Evolutionary conservation across 306 rosid species (phyloP).

Genomic region (Corylus heterophylla): DNA sequence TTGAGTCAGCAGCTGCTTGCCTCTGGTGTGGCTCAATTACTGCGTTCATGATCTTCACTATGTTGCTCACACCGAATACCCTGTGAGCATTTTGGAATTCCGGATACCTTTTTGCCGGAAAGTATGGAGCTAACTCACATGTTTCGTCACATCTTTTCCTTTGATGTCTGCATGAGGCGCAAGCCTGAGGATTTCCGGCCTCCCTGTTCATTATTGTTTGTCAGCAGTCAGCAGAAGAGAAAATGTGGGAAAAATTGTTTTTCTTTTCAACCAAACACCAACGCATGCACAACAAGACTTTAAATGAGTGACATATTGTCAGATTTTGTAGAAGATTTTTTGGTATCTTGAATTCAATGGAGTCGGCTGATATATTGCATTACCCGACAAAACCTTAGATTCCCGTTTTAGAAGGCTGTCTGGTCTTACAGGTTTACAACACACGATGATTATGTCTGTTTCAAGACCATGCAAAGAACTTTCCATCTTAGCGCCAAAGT

Average conservation of each 20-base stretch:
- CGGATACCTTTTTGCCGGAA: background rate
- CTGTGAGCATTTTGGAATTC: conserved; percentile 28
- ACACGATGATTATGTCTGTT: background rate
- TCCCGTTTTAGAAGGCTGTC: background rate
- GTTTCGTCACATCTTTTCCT: conserved; percentile 24
- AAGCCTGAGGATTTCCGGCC: conserved; percentile 1
- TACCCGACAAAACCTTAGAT: background rate
- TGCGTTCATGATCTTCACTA: conserved; percentile 3
- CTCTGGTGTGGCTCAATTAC: conserved; percentile 9
- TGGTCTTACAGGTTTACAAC: no score
- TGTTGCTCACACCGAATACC: conserved; percentile 29
- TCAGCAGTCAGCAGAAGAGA: background rate
- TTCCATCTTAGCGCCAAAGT: background rate
- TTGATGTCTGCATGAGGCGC: conserved; percentile 33
- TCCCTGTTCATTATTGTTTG: conserved; percentile 12
- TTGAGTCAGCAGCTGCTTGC: conserved; percentile 21
- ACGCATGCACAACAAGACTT: background rate
- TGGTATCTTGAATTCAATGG: background rate
- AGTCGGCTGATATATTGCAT: background rate
- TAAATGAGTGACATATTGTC: background rate
- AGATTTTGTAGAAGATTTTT: conserved; percentile 15
- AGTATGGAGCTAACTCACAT: conserved; percentile 32
- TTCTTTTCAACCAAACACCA: background rate
- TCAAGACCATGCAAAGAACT: background rate
- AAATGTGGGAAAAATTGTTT: background rate